These are phyloP conservation scores for Yamadazyma atlantica DNA, from an alignment of 1,139 yeast genomes.

Conservation along the genomic window DNA sequence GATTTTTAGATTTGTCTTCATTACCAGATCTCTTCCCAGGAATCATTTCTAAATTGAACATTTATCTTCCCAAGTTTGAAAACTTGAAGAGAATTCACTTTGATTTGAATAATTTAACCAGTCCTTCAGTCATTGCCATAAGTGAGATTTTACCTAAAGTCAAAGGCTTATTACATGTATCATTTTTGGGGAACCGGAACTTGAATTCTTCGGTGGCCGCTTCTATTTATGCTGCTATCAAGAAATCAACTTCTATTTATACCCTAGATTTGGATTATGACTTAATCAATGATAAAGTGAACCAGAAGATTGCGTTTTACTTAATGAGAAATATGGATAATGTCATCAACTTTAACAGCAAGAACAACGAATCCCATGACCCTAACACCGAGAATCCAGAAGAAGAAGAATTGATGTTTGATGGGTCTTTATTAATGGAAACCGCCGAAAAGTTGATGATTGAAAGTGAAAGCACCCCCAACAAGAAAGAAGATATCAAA, in stretches of 20 bases:
- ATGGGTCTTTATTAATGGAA: constrained; percentile 55
- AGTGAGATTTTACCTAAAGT: constrained; percentile 73
- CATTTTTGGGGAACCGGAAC: constrained; percentile 63
- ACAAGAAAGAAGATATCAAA: constrained; percentile 36
- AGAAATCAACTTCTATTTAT: constrained; percentile 60
- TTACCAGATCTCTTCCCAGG: constrained; percentile 74
- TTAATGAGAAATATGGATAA: constrained; percentile 82
- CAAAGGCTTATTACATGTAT: constrained; percentile 69
- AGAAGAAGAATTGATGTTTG: constrained; percentile 48
- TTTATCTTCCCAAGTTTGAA: constrained; percentile 63
- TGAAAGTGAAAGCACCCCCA: constrained; percentile 31
- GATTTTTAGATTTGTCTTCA: constrained; percentile 76
- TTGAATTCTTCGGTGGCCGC: constrained; percentile 62
- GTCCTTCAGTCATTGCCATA: constrained; percentile 63
- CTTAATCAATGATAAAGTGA: constrained; percentile 64
- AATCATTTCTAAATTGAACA: constrained; percentile 59
- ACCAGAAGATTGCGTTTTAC: constrained; percentile 77
- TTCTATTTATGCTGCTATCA: constrained; percentile 69
- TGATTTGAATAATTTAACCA: constrained; percentile 67
- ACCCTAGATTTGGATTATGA: constrained; percentile 75
- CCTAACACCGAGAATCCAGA: constrained; percentile 24
- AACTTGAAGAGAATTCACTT: constrained; percentile 72
- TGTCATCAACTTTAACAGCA: constrained; percentile 9
- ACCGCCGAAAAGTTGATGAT: constrained; percentile 62
- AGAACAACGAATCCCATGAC: too few species aligned